Percentiles rank a stretch among this genome's conserved stretches.
These are phyloP conservation scores for Pholiota conissans DNA, from an alignment of 768 basidiomycete species.

Conservation along the genomic window DNA sequence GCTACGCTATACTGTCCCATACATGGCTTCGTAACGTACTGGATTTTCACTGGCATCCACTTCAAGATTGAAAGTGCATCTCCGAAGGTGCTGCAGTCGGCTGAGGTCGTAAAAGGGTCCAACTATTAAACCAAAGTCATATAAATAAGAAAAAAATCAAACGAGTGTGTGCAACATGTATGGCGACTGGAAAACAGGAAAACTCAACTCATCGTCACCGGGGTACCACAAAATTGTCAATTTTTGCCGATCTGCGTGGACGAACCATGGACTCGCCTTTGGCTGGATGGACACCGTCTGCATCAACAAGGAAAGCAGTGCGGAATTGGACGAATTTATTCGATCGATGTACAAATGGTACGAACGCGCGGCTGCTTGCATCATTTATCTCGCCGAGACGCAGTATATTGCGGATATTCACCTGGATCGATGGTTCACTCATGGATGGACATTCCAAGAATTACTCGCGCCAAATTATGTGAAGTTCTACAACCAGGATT, in stretches of 20 bases:
- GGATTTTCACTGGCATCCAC: not conserved
- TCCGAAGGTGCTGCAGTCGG: no score
- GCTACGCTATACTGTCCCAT: not conserved
- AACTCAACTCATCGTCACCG: not conserved
- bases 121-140: no score
- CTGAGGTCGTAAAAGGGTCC: no score
- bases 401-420: not conserved
- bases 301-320: conserved; percentile 1
- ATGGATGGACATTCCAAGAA: conserved; percentile 1
- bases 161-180: no score
- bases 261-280: not conserved
- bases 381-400: not conserved
- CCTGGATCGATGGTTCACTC: not conserved
- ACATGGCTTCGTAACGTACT: not conserved
- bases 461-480: not conserved
- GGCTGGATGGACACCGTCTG: conserved; percentile 2
- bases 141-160: no score
- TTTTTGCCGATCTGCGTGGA: not conserved
- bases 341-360: not conserved
- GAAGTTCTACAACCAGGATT: not conserved
- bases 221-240: not conserved
- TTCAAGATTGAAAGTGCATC: no score
- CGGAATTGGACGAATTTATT: not conserved
- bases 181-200: not conserved
- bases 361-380: not conserved